A percentile compares a stretch with the other conserved stretches of the same genome.
Evolutionary conservation across 352 stramenopile species (phyloP).

Genomic region (Phytopythium chamaehyphon): DNA sequence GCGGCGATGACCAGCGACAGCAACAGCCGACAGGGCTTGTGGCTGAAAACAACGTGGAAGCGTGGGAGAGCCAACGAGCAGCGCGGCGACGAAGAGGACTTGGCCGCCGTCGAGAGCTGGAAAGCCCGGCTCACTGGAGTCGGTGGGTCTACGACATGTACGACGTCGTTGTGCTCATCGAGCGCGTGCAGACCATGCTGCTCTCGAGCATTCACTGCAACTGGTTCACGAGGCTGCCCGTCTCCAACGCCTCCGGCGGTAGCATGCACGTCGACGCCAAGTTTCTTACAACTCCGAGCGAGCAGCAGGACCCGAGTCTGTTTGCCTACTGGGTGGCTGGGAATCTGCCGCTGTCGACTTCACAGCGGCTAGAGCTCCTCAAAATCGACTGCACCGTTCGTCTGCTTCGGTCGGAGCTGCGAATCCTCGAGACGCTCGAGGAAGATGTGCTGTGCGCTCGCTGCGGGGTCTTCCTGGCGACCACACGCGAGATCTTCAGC

Average conservation of each 20-base stretch:
- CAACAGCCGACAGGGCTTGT: background rate
- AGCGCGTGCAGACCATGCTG: conserved; percentile 63
- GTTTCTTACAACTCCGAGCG: conserved; percentile 31
- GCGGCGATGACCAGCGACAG: background rate
- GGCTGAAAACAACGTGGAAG: background rate
- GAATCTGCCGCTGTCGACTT: conserved; percentile 63
- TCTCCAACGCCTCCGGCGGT: background rate
- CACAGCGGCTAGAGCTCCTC: conserved; percentile 53
- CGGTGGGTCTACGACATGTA: conserved; percentile 45
- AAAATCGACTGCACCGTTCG: conserved; percentile 55
- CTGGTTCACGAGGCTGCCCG: conserved; percentile 47
- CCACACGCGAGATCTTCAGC: conserved; percentile 78
- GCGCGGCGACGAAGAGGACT: conserved; percentile 8
- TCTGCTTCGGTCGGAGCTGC: conserved; percentile 51
- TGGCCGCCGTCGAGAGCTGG: conserved; percentile 13
- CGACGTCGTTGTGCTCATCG: conserved; percentile 51
- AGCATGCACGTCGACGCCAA: conserved; percentile 5
- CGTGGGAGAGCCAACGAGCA: background rate
- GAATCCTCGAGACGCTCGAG: conserved; percentile 49
- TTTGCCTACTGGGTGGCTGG: conserved; percentile 80
- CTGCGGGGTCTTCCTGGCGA: conserved; percentile 56
- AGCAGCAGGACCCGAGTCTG: conserved; percentile 52
- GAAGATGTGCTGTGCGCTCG: conserved; percentile 64
- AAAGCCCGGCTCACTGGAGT: conserved; percentile 50
- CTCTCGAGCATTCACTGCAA: conserved; percentile 67